phyloP scores from a whole-genome alignment of 2,329 filamentous ascomycete genomes.

The Dothideomycetes sp. region DNA sequence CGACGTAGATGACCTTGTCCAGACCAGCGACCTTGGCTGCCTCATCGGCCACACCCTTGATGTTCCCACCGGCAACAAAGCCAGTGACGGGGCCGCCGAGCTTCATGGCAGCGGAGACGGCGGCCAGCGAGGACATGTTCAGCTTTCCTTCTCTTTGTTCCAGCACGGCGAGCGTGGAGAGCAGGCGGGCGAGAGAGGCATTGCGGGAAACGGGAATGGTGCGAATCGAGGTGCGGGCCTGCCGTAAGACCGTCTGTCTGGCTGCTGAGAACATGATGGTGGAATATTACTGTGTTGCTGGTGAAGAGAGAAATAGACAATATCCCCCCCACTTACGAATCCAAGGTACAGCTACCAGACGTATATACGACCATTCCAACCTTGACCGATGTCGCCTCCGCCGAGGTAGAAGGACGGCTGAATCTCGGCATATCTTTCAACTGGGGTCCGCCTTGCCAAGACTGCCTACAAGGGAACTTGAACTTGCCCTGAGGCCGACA shows the following conservation, averaged over 20 bases:
- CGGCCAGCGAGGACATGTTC: constrained; percentile 69
- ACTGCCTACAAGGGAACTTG: too few relatives aligned
- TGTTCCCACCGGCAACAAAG: constrained; percentile 73
- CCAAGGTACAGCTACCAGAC: too few relatives aligned
- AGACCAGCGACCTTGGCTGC: constrained; percentile 82
- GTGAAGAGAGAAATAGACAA: neutral
- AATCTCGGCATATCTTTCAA: too few relatives aligned
- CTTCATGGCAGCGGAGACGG: constrained; percentile 76
- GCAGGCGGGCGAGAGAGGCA: constrained; percentile 54
- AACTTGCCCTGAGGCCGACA: too few relatives aligned
- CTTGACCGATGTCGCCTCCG: too few relatives aligned
- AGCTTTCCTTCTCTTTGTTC: constrained; percentile 89
- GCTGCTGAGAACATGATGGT: constrained; percentile 12
- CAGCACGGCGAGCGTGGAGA: constrained; percentile 82
- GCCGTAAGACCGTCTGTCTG: constrained; percentile 11
- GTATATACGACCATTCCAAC: too few relatives aligned
- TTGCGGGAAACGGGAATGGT: constrained; percentile 33
- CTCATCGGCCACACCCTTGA: constrained; percentile 66
- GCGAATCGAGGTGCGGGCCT: constrained; percentile 17
- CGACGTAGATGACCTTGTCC: constrained; percentile 81
- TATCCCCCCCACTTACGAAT: too few relatives aligned
- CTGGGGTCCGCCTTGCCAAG: too few relatives aligned
- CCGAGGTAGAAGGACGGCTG: too few relatives aligned
- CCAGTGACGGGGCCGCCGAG: constrained; percentile 76
- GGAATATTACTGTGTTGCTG: constrained; percentile 1